phyloP scores from a whole-genome alignment of 768 basidiomycete species.

The Tylopilus plumbeoviolaceoides region DNA sequence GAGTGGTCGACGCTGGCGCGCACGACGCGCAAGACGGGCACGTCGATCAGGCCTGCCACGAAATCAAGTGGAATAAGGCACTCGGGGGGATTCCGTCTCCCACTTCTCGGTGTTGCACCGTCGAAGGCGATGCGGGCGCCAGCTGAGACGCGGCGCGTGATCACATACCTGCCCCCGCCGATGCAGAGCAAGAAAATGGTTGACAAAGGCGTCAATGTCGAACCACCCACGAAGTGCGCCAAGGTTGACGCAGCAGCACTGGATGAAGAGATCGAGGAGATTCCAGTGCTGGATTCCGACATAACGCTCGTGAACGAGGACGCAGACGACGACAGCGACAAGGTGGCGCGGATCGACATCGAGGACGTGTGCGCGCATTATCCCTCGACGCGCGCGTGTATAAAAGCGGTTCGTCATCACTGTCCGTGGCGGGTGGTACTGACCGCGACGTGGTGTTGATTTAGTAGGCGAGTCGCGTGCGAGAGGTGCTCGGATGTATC shows the following conservation, averaged over 20 bases:
- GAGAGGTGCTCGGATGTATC: slow-evolving; percentile 7
- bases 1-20: slow-evolving; percentile 16
- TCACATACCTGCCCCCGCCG: slow-evolving; percentile 30
- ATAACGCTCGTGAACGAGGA: slow-evolving; percentile 28
- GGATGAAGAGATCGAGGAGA: slow-evolving; percentile 2
- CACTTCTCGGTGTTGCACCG: slow-evolving; percentile 4
- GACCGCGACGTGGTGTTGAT: neutral
- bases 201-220: neutral
- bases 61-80: slow-evolving; percentile 5
- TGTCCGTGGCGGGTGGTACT: neutral
- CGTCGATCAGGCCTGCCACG: neutral
- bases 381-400: slow-evolving; percentile 9
- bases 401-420: slow-evolving; percentile 24
- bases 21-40: slow-evolving; percentile 1
- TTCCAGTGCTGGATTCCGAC: slow-evolving; percentile 21
- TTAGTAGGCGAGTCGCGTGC: slow-evolving; percentile 14
- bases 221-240: neutral
- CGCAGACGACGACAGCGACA: slow-evolving; percentile 15
- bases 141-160: slow-evolving; percentile 14
- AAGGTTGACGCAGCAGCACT: neutral
- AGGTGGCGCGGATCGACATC: slow-evolving; percentile 10
- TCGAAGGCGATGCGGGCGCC: neutral
- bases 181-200: slow-evolving; percentile 1
- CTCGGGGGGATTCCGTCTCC: slow-evolving; percentile 24
- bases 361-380: slow-evolving; percentile 20